phyloP scores from a whole-genome alignment of 768 basidiomycete genomes.

The Rhizopogon rudus region DNA sequence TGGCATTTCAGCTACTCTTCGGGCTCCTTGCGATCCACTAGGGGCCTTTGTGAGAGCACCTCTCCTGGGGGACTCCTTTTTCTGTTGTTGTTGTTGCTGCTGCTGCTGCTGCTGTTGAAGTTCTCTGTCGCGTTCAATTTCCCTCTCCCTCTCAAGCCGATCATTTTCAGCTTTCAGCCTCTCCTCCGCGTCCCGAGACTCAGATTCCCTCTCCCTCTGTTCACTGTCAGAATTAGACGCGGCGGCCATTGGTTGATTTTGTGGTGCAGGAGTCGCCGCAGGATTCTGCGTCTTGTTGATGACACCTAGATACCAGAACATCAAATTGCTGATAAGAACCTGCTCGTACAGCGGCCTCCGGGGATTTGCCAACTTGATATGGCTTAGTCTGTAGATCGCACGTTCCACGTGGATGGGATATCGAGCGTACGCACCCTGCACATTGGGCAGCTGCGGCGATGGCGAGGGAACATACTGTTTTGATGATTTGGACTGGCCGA shows the following conservation, averaged over 20 bases:
- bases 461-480: constrained; percentile 59
- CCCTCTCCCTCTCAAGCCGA: constrained; percentile 46
- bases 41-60: constrained; percentile 67
- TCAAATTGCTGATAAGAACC: constrained; percentile 86
- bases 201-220: constrained; percentile 24
- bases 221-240: constrained; percentile 29
- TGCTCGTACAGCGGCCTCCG: constrained; percentile 96
- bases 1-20: constrained; percentile 78
- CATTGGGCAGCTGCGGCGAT: constrained; percentile 41
- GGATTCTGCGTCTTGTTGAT: constrained; percentile 85
- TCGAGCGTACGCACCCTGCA: constrained; percentile 53
- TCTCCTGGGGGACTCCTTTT: constrained; percentile 34
- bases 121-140: constrained; percentile 18
- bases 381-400: constrained; percentile 94
- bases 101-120: constrained; percentile 23
- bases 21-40: constrained; percentile 40
- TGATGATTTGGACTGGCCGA: constrained; percentile 79
- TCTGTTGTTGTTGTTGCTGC: constrained; percentile 30
- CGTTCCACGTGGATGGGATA: constrained; percentile 99
- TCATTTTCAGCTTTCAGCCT: constrained; percentile 37
- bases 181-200: constrained; percentile 37
- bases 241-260: constrained; percentile 16
- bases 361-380: constrained; percentile 98
- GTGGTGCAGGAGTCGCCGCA: constrained; percentile 28
- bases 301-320: constrained; percentile 99